Conservation (phyloP, 805 yeast species). For the Candida glaebosa region DNA sequence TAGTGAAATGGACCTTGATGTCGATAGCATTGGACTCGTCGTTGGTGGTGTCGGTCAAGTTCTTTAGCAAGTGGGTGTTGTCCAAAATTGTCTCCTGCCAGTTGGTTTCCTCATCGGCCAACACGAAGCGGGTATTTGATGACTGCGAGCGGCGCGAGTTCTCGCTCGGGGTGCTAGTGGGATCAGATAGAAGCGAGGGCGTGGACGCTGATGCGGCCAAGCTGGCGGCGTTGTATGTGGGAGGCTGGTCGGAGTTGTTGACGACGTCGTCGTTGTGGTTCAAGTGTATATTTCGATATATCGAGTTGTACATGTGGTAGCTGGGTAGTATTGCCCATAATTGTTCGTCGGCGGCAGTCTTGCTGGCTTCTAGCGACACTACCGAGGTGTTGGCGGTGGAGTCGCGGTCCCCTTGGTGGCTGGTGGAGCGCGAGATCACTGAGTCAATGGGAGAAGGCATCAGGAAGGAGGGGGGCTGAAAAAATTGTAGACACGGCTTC, state of each 20-base stretch:
- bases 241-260: constrained; percentile 6
- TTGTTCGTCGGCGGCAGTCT: constrained; percentile 22
- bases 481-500: no score
- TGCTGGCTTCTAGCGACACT: no score
- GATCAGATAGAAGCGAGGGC: neutral
- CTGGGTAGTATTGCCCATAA: constrained; percentile 39
- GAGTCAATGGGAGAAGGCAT: neutral
- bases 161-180: constrained; percentile 4
- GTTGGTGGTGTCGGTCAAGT: constrained; percentile 28
- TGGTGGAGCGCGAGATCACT: neutral
- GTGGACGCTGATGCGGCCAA: neutral
- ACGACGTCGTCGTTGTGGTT: constrained; percentile 13
- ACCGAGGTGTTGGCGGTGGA: neutral
- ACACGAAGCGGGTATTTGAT: constrained; percentile 14
- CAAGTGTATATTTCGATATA: constrained; percentile 8
- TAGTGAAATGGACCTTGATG: constrained; percentile 29
- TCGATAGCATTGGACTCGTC: constrained; percentile 22
- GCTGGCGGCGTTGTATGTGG: constrained; percentile 3
- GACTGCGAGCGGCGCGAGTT: constrained; percentile 2
- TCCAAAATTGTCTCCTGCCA: constrained; percentile 40
- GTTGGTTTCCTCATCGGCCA: constrained; percentile 32
- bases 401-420: neutral
- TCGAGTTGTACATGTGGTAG: constrained; percentile 27
- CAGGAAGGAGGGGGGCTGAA: neutral
- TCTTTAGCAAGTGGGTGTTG: constrained; percentile 31